These are phyloP conservation scores for Massariosphaeria phaeospora DNA, from an alignment of 495 filamentous ascomycete species.

Conservation along the genomic window DNA sequence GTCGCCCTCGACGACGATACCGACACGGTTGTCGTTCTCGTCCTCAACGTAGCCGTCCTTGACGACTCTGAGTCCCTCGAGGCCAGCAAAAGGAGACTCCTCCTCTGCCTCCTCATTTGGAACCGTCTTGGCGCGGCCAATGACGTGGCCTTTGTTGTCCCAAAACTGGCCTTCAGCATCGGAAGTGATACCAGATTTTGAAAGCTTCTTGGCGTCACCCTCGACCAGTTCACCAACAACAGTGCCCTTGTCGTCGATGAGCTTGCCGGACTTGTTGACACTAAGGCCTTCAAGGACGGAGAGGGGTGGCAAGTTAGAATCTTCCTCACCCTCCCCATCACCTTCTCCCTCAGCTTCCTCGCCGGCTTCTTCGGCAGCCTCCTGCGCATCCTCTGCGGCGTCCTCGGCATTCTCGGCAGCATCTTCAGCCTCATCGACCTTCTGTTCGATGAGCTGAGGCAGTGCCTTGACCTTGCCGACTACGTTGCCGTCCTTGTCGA, in stretches of 20 bases:
- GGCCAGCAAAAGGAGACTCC: constrained; percentile 58
- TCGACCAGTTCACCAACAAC: constrained; percentile 45
- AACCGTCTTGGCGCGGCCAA: constrained; percentile 43
- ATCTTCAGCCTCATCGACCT: constrained; percentile 18
- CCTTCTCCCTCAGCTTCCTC: constrained; percentile 35
- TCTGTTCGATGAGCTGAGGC: constrained; percentile 29
- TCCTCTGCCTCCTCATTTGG: constrained; percentile 50
- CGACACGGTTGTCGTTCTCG: constrained; percentile 55
- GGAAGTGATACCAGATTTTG: constrained; percentile 38
- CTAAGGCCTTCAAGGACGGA: constrained; percentile 57
- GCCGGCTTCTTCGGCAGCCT: constrained; percentile 41
- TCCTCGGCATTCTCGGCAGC: constrained; percentile 34
- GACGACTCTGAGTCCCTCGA: constrained; percentile 58
- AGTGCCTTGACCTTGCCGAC: constrained; percentile 40
- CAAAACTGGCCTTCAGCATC: constrained; percentile 44
- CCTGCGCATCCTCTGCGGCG: constrained; percentile 36
- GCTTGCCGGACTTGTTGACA: constrained; percentile 59
- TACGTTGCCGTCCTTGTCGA: constrained; percentile 46
- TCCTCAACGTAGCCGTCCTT: constrained; percentile 58
- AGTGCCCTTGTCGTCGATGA: constrained; percentile 40
- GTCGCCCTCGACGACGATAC: constrained; percentile 56
- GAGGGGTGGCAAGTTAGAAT: constrained; percentile 48
- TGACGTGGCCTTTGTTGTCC: constrained; percentile 45
- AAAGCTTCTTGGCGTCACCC: constrained; percentile 45
- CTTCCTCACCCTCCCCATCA: constrained; percentile 34